These are phyloP conservation scores for Fusarium newnesense DNA, from an alignment of 2,329 filamentous ascomycete genomes.

Conservation along the genomic window DNA sequence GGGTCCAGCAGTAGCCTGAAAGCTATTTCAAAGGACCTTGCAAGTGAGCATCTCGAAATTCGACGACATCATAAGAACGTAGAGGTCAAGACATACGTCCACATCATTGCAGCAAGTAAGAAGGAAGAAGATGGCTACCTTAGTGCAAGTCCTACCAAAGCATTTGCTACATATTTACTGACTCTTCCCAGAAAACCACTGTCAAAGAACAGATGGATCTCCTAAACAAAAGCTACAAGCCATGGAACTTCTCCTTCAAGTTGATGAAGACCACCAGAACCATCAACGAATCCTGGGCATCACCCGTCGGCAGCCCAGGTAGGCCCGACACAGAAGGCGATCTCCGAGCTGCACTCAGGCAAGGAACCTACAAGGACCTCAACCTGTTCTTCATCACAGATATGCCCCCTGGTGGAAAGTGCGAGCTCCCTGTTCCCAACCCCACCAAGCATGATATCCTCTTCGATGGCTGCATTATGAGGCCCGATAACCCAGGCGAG, in stretches of 20 bases:
- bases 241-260: constrained; percentile 11
- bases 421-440: constrained; percentile 11
- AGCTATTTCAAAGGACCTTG: not conserved
- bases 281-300: constrained; percentile 10
- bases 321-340: not conserved
- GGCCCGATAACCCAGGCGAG: not conserved
- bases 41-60: not conserved
- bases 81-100: constrained; percentile 19
- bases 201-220: not conserved
- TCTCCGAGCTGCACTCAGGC: not conserved
- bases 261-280: constrained; percentile 11
- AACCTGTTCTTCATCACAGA: constrained; percentile 14
- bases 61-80: not conserved
- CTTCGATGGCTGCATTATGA: constrained; percentile 24
- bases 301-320: too few relatives aligned
- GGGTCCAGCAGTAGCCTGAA: not conserved
- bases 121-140: constrained; percentile 26
- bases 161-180: accelerated
- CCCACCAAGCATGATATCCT: not conserved
- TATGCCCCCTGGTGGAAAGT: constrained; percentile 11
- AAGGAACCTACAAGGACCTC: constrained; percentile 19
- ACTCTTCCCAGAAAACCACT: not conserved
- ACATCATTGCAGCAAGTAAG: constrained; percentile 12
- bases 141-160: not conserved
- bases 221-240: constrained; percentile 14